Conservation (phyloP, 306 rosid genomes). For the Aeschynomene evenia region DNA sequence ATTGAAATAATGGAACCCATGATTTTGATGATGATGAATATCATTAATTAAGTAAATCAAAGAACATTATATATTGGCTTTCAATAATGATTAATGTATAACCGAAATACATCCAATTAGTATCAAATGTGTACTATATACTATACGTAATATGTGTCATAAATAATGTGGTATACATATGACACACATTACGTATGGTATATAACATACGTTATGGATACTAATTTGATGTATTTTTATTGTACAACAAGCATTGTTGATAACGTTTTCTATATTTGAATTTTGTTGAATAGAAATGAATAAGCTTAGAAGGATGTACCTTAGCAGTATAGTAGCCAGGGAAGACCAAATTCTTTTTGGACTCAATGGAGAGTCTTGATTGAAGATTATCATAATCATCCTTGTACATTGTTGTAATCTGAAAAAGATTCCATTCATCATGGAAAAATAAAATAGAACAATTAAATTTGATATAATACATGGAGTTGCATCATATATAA, state of each 20-base stretch:
- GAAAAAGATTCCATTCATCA: background rate
- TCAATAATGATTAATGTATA: too few species aligned
- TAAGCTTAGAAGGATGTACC: constrained; percentile 32
- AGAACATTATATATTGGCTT: too few species aligned
- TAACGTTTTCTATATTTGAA: background rate
- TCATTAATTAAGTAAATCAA: too few species aligned
- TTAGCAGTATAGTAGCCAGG: constrained; percentile 40
- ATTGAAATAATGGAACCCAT: background rate
- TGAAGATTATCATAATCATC: constrained; percentile 52
- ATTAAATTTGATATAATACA: background rate
- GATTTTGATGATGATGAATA: too few species aligned
- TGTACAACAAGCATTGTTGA: too few species aligned
- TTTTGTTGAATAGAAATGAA: background rate
- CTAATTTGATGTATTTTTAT: too few species aligned
- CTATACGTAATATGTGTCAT: too few species aligned
- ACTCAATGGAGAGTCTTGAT: constrained; percentile 23
- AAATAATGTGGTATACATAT: too few species aligned
- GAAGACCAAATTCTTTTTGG: constrained; percentile 36
- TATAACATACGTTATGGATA: too few species aligned
- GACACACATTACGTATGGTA: too few species aligned
- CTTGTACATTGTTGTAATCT: constrained; percentile 45
- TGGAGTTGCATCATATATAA: background rate
- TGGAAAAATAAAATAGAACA: background rate
- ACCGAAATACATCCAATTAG: too few species aligned
- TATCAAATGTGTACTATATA: too few species aligned